Conservation (phyloP, 1,284 basidiomycete genomes). For the Heimioporus retisporus region DNA sequence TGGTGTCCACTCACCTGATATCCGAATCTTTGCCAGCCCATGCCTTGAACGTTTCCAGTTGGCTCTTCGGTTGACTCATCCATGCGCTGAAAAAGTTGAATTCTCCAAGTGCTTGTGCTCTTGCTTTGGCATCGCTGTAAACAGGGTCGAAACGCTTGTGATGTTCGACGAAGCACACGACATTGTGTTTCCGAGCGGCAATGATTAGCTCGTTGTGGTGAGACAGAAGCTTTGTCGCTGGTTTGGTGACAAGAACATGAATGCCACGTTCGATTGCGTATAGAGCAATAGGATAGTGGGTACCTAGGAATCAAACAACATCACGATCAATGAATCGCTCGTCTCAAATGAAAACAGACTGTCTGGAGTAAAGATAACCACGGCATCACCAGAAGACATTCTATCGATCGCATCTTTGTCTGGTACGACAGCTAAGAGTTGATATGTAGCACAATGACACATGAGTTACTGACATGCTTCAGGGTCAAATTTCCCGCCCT, state of each 20-base stretch:
- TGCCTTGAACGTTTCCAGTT: conserved; percentile 93
- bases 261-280: conserved; percentile 88
- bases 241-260: conserved; percentile 94
- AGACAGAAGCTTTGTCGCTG: conserved; percentile 87
- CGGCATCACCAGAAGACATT: conserved; percentile 85
- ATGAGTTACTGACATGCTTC: conserved; percentile 77
- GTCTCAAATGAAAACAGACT: conserved; percentile 59
- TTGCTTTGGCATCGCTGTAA: conserved; percentile 89
- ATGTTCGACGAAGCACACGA: conserved; percentile 94
- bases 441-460: background rate
- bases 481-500: conserved; percentile 73
- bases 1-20: conserved; percentile 66
- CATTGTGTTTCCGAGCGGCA: conserved; percentile 81
- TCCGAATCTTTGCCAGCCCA: conserved; percentile 97
- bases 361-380: conserved; percentile 91
- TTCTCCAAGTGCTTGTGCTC: conserved; percentile 84
- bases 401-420: conserved; percentile 91
- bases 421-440: conserved; percentile 41
- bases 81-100: conserved; percentile 93
- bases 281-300: conserved; percentile 88
- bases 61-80: conserved; percentile 97
- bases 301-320: conserved; percentile 57
- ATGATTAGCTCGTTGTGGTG: conserved; percentile 86
- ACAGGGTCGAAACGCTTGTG: conserved; percentile 93
- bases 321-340: conserved; percentile 6